Conservation (phyloP, 2,329 filamentous ascomycete genomes). For the Coniella lustricola region DNA sequence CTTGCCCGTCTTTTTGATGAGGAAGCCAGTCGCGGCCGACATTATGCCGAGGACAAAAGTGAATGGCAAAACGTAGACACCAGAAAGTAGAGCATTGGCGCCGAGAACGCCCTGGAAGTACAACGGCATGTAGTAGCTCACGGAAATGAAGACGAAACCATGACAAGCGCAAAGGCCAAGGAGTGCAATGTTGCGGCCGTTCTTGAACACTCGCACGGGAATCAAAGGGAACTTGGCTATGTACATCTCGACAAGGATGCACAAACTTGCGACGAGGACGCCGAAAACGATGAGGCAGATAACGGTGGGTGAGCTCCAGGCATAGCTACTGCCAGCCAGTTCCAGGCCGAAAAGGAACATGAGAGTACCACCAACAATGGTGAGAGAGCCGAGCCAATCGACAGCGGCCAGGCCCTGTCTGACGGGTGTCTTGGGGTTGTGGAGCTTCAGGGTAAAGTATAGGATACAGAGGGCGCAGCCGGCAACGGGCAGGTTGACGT, state of each 20-base stretch:
- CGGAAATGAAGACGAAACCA: slow-evolving; percentile 54
- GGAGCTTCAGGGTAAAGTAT: slow-evolving; percentile 57
- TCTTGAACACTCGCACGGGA: slow-evolving; percentile 54
- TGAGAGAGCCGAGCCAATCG: slow-evolving; percentile 53
- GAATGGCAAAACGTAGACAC: slow-evolving; percentile 56
- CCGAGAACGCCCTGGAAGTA: slow-evolving; percentile 65
- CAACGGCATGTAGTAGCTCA: slow-evolving; percentile 65
- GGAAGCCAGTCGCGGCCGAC: slow-evolving; percentile 34
- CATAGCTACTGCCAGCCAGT: slow-evolving; percentile 56
- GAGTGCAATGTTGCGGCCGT: slow-evolving; percentile 48
- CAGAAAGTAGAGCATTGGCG: slow-evolving; percentile 53
- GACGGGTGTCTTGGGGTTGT: slow-evolving; percentile 58
- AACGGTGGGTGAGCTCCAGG: slow-evolving; percentile 56
- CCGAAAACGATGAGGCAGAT: slow-evolving; percentile 59
- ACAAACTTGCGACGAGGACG: slow-evolving; percentile 36
- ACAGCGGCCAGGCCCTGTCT: slow-evolving; percentile 53
- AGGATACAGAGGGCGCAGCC: slow-evolving; percentile 51
- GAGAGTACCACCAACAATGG: slow-evolving; percentile 56
- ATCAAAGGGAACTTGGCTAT: slow-evolving; percentile 63
- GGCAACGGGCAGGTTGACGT: slow-evolving; percentile 40
- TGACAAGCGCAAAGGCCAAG: slow-evolving; percentile 41
- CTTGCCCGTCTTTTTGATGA: slow-evolving; percentile 47
- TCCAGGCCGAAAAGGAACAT: slow-evolving; percentile 67
- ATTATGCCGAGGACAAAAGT: slow-evolving; percentile 40
- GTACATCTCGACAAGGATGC: slow-evolving; percentile 56